Base-by-base conservation (phyloP, 1,139 yeast genomes). In the Petasospora fabianii region DNA sequence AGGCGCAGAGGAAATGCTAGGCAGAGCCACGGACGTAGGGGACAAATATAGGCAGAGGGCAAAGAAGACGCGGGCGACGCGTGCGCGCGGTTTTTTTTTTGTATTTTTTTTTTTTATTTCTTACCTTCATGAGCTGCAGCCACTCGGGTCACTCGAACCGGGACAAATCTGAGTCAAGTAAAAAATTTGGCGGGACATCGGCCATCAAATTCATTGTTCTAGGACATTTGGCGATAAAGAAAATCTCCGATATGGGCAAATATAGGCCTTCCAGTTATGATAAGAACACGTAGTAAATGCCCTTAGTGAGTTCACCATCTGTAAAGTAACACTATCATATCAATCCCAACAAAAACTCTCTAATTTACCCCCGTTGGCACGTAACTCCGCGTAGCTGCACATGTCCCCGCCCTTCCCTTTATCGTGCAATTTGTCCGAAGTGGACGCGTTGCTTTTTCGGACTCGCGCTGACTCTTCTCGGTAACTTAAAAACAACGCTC, bases 121-220 rank as follows among this genome's bases (percentile, higher is more conserved):
- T 15, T n/a, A 11, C 8, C 10, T 26, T 9, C 18, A 14, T 5
- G 17, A 6, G 32, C n/a, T 7, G 10, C n/a, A 15, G 34, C 34
- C 34, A 31, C 20, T 22, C 15, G 21, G 27, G 34, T 22, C 27
- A 16, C 27, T 12, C 27, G 34, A 17, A 13, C 20, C 34, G 36
- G 36, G 44, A 41, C 44, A 41, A 41, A 41, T 34, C 44, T 41
- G 44, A 41, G 44, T 41, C 44, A 41, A 22, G 28, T 22, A 13
- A 19, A 32, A 34, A 34, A 34, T 34, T 34, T 36, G 36, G 19
- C 27, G 27, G 28, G 35, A 35, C 38, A 34, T 35, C 36, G n/a
- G 31, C 24, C 31, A 27, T 13, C 24, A 20, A 26, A 30, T 30
- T 38, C 21, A 19, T 8, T 17, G 27, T 28, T 20, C 19, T 21